phyloP scores from a whole-genome alignment of 208 protist species.

The Leishmania turanica region DNA sequence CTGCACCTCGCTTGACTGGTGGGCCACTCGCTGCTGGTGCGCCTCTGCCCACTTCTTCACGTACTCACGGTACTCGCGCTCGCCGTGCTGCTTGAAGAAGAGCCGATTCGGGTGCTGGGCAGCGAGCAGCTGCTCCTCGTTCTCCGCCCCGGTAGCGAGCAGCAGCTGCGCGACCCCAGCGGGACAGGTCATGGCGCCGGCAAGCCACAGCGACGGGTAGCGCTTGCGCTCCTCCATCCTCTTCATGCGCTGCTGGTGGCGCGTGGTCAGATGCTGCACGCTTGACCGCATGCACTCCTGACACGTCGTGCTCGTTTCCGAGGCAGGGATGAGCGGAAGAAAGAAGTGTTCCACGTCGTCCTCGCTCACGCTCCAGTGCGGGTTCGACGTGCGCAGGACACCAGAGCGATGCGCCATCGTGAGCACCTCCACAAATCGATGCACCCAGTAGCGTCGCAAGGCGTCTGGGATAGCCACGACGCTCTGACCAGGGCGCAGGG shows the following conservation, averaged over 20 bases:
- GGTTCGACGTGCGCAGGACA: slow-evolving; percentile 18
- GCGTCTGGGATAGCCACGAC: slow-evolving; percentile 45
- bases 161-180: slow-evolving; percentile 31
- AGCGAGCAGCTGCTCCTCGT: slow-evolving; percentile 53
- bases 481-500: slow-evolving; percentile 40
- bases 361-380: slow-evolving; percentile 26
- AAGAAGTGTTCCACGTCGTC: slow-evolving; percentile 27
- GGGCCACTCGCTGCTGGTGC: slow-evolving; percentile 35
- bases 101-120: slow-evolving; percentile 70
- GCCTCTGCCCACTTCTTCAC: slow-evolving; percentile 47
- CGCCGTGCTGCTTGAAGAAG: slow-evolving; percentile 47
- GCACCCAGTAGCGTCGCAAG: slow-evolving; percentile 57
- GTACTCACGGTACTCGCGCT: slow-evolving; percentile 48
- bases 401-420: slow-evolving; percentile 32
- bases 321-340: slow-evolving; percentile 40
- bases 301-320: slow-evolving; percentile 39
- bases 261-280: slow-evolving; percentile 38
- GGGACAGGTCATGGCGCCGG: slow-evolving; percentile 41
- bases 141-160: slow-evolving; percentile 33
- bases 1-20: slow-evolving; percentile 33
- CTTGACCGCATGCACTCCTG: slow-evolving; percentile 51
- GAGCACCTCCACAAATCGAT: slow-evolving; percentile 39
- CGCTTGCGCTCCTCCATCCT: slow-evolving; percentile 46
- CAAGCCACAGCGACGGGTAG: slow-evolving; percentile 59
- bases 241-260: slow-evolving; percentile 37